These are phyloP conservation scores for Polytolypa hystricis DNA, from an alignment of 2,329 filamentous ascomycete species.

Conservation along the genomic window DNA sequence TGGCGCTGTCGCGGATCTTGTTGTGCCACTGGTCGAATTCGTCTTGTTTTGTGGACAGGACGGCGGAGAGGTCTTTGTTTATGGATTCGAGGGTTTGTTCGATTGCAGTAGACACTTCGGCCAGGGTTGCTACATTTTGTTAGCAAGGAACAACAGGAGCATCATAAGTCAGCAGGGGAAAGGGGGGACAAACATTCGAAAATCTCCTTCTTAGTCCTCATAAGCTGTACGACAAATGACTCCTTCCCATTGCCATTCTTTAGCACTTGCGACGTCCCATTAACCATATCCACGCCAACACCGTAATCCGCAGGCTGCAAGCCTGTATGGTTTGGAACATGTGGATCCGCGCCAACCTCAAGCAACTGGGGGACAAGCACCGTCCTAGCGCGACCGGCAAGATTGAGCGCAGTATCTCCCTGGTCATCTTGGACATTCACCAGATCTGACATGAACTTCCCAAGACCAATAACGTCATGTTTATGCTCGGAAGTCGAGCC, in stretches of 20 bases:
- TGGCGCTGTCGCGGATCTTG: slow-evolving; percentile 68
- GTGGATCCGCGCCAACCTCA: slow-evolving; percentile 89
- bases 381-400: slow-evolving; percentile 87
- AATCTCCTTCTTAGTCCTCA: slow-evolving; percentile 36
- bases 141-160: slow-evolving; percentile 23
- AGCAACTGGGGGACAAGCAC: slow-evolving; percentile 95
- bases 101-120: slow-evolving; percentile 49
- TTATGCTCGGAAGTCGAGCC: slow-evolving; percentile 18
- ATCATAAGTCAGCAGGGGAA: neutral
- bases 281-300: slow-evolving; percentile 58
- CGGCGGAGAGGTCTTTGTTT: slow-evolving; percentile 64
- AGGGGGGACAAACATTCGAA: slow-evolving; percentile 27
- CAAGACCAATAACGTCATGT: slow-evolving; percentile 66
- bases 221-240: slow-evolving; percentile 33
- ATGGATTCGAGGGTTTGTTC: slow-evolving; percentile 71
- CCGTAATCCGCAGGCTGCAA: slow-evolving; percentile 89
- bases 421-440: slow-evolving; percentile 91
- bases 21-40: slow-evolving; percentile 72
- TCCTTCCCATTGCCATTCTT: slow-evolving; percentile 36
- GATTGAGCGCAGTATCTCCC: slow-evolving; percentile 88
- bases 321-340: slow-evolving; percentile 80
- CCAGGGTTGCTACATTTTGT: slow-evolving; percentile 23
- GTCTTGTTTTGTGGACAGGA: slow-evolving; percentile 73
- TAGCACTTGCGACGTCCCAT: slow-evolving; percentile 30
- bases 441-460: slow-evolving; percentile 91